Conservation (phyloP, 495 filamentous ascomycete genomes). For the Penicillium odoratum region DNA sequence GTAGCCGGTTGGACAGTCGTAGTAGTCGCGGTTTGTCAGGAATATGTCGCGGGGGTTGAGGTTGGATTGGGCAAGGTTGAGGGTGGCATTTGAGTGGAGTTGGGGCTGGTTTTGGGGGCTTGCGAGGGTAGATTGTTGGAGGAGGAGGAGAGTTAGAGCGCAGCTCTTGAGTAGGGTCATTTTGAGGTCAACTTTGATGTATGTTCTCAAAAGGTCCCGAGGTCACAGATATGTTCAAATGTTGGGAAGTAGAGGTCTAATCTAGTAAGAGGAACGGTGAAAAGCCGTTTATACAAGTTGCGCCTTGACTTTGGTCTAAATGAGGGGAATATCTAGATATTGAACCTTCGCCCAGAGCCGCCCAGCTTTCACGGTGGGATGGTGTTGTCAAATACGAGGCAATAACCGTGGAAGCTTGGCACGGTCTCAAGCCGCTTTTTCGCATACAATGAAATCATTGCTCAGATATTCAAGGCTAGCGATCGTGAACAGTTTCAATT, state of each 20-base stretch:
- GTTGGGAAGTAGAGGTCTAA: too few species aligned
- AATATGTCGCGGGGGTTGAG: slow-evolving; percentile 7
- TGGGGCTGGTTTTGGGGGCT: slow-evolving; percentile 3
- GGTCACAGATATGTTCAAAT: too few species aligned
- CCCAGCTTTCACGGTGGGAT: background rate
- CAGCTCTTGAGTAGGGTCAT: background rate
- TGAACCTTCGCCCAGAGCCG: background rate
- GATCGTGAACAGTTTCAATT: too few species aligned
- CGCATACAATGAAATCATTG: too few species aligned
- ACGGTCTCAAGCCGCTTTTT: background rate
- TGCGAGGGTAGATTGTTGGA: background rate
- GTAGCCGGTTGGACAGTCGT: slow-evolving; percentile 14
- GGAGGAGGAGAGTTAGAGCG: background rate
- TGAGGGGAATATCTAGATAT: background rate
- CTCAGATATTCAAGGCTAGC: too few species aligned
- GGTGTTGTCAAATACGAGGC: slow-evolving; percentile 6
- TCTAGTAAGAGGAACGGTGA: too few species aligned
- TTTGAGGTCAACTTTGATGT: background rate
- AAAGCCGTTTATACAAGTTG: too few species aligned
- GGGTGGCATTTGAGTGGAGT: slow-evolving; percentile 5
- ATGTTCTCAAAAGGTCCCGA: too few species aligned
- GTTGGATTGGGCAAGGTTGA: background rate
- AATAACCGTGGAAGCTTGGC: slow-evolving; percentile 4
- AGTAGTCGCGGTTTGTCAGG: slow-evolving; percentile 5
- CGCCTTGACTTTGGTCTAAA: background rate